Evolutionary conservation across 192 early-diverging fungal species (phyloP), one percentile per base, ranked within the genome.

Genomic region (Backusella tuberculispora): DNA sequence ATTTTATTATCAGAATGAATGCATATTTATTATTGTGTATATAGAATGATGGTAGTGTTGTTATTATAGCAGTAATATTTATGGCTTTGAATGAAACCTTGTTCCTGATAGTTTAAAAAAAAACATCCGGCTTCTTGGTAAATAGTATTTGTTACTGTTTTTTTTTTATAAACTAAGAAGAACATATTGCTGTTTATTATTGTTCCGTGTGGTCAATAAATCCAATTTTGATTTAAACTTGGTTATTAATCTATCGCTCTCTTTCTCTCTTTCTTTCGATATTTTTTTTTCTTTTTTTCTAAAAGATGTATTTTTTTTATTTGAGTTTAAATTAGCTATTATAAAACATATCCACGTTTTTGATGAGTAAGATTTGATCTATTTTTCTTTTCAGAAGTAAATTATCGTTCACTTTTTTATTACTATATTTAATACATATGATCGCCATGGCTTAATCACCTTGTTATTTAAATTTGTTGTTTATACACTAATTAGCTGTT

Each of bases 351-450:
- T 60, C 53, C 53, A 60, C 53, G 53, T 60, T 60, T 60, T 24
- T 60, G 53, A 60, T 60, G 53, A 60, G 53, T 26, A 60, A 60
- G 21, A 60, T 60, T 13, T 7, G 21, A 26, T 60, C 53, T 60
- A 60, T 60, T 24, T 60, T 60, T 24, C 10, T 34, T 34, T 34
- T 34, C 29, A 1, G 29, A 34, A 34, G 2, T 2, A 34, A 34
- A 34, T 34, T 2, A 34, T 34, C 1, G 29, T 34, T 34, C 29
- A 34, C 29, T 34, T 34, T 34, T 34, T 34, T 34, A 2, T 34
- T 34, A 34, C 29, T 34, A 2, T n/a, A 34, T 34, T 34, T 34
- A 34, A 34, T 2, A 2, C 29, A 34, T 34, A 1, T 0, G 29
- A 2, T 34, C 2, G 29, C 2, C 29, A 34, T 34, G 29, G 29